These are phyloP conservation scores for Yarrowia bubula DNA, from an alignment of 805 yeast genomes.

Conservation along the genomic window DNA sequence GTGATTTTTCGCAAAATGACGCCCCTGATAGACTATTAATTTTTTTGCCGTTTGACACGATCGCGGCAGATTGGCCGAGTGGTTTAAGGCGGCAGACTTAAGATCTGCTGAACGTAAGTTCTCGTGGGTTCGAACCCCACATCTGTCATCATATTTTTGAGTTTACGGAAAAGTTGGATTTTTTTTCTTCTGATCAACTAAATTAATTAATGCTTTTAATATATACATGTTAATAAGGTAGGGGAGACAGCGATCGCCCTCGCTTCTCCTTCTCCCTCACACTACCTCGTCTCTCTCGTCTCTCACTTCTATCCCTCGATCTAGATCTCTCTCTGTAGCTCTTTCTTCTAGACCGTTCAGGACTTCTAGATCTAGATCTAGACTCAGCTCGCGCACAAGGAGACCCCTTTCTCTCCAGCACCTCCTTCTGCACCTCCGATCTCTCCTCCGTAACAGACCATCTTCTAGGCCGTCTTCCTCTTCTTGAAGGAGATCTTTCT, in stretches of 20 bases:
- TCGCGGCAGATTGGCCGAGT: conserved; percentile 40
- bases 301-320: background rate
- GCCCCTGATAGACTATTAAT: background rate
- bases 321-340: conserved; percentile 10
- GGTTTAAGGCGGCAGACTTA: conserved; percentile 42
- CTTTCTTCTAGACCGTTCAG: background rate
- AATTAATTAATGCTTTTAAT: background rate
- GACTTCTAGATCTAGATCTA: conserved; percentile 17
- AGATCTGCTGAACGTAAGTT: conserved; percentile 40
- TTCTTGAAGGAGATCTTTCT: conserved; percentile 11
- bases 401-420: background rate
- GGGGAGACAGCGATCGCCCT: background rate
- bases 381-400: background rate
- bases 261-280: background rate
- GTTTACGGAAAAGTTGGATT: background rate
- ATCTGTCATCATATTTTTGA: conserved; percentile 37
- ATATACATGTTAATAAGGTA: background rate
- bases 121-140: conserved; percentile 43
- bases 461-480: conserved; percentile 13
- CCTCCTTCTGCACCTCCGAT: background rate
- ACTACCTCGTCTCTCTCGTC: background rate
- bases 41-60: conserved; percentile 2
- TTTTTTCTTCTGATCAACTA: background rate
- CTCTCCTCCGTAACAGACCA: conserved; percentile 1
- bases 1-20: background rate